phyloP scores from a whole-genome alignment of 495 filamentous ascomycete species.

The Pseudomonodictys pantanalensis region DNA sequence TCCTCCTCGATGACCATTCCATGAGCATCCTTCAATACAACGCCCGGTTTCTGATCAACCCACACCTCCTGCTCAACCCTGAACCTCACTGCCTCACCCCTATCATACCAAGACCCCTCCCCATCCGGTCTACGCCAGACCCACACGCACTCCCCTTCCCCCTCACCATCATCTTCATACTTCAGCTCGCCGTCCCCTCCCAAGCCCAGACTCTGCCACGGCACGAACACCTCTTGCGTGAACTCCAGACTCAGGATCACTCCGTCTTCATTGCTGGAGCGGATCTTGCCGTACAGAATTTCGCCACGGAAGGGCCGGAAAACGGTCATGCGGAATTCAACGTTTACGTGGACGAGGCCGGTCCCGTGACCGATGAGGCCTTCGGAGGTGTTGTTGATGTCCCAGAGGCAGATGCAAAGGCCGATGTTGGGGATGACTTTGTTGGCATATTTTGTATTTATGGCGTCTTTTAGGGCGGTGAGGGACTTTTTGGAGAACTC shows the following conservation, averaged over 20 bases:
- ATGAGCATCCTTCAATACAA: constrained; percentile 49
- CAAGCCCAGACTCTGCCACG: constrained; percentile 59
- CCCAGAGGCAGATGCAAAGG: constrained; percentile 87
- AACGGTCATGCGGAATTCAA: constrained; percentile 88
- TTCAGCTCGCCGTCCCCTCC: constrained; percentile 69
- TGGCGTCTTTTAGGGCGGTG: constrained; percentile 83
- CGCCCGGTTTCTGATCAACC: constrained; percentile 77
- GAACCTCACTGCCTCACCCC: constrained; percentile 81
- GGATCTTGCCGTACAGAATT: constrained; percentile 77
- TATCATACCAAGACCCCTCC: constrained; percentile 76
- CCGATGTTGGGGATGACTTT: constrained; percentile 86
- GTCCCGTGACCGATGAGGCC: constrained; percentile 88
- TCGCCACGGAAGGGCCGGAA: constrained; percentile 94
- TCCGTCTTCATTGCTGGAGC: constrained; percentile 63
- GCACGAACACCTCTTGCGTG: constrained; percentile 85
- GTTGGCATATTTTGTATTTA: constrained; percentile 95
- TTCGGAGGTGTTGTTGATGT: constrained; percentile 80
- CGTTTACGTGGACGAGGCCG: constrained; percentile 87
- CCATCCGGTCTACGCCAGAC: constrained; percentile 72
- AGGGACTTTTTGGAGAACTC: constrained; percentile 77
- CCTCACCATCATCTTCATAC: constrained; percentile 68
- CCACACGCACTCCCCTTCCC: constrained; percentile 70
- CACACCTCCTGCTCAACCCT: constrained; percentile 80
- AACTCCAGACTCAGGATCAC: constrained; percentile 82
- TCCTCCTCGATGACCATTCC: constrained; percentile 37